Conservation (phyloP, 2,329 filamentous ascomycete genomes). For the Epichloe scottii region DNA sequence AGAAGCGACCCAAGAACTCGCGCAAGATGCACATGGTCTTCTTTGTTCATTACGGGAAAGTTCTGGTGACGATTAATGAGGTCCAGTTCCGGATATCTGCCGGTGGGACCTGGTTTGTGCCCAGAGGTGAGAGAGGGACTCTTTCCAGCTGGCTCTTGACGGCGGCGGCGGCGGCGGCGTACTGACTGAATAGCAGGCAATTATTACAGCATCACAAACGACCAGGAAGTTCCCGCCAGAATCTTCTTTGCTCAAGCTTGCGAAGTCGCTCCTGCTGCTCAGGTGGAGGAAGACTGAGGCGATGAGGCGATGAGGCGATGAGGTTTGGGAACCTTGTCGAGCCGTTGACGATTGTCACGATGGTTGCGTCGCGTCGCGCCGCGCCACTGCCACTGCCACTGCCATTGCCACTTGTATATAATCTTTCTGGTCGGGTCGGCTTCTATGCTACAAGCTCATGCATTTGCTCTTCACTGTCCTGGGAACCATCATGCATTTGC, state of each 20-base stretch:
- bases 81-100: slow-evolving; percentile 71
- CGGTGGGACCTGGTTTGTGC: slow-evolving; percentile 88
- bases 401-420: no score
- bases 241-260: slow-evolving; percentile 91
- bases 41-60: slow-evolving; percentile 74
- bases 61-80: slow-evolving; percentile 65
- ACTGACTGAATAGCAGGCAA: slow-evolving; percentile 51
- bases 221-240: slow-evolving; percentile 56
- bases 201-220: slow-evolving; percentile 82
- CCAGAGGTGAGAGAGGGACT: slow-evolving; percentile 59
- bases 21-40: slow-evolving; percentile 96
- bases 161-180: background rate
- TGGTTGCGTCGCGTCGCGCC: background rate
- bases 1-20: slow-evolving; percentile 84
- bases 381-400: no score
- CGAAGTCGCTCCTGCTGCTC: slow-evolving; percentile 27
- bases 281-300: background rate
- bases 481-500: no score
- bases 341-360: background rate
- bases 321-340: background rate
- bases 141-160: background rate
- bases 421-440: no score
- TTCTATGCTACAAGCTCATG: no score
- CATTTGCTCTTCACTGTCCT: no score
- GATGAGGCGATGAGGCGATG: background rate